A percentile compares a stretch with the other conserved stretches of the same genome.
These are phyloP conservation scores for Osmozyma mogii DNA, from an alignment of 805 yeast genomes.

Conservation along the genomic window DNA sequence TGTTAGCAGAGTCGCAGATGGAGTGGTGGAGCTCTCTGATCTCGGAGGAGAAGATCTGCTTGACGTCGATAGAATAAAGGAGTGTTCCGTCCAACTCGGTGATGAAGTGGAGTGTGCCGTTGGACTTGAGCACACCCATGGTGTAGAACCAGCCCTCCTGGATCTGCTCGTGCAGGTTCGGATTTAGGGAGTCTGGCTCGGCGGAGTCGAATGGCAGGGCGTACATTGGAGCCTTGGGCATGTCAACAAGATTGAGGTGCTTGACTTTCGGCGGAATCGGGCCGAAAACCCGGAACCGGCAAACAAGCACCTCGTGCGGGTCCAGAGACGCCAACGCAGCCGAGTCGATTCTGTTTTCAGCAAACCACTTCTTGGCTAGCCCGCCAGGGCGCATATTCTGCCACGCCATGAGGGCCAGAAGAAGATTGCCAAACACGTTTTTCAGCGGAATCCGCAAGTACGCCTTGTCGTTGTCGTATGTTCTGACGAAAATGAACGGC, in stretches of 20 bases:
- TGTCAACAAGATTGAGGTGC: constrained; percentile 28
- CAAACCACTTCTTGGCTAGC: constrained; percentile 46
- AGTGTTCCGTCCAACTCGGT: constrained; percentile 58
- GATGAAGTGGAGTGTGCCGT: constrained; percentile 54
- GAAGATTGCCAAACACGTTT: constrained; percentile 33
- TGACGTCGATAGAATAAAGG: constrained; percentile 51
- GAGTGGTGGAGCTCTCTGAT: constrained; percentile 58
- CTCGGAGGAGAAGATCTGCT: constrained; percentile 47
- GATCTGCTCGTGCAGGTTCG: constrained; percentile 5
- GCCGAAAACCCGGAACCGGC: constrained; percentile 60
- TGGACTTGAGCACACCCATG: constrained; percentile 60
- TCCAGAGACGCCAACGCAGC: constrained; percentile 14
- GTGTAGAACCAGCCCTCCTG: constrained; percentile 65
- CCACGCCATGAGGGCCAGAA: constrained; percentile 48
- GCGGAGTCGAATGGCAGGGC: not conserved
- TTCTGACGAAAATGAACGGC: constrained; percentile 35
- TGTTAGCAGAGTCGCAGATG: constrained; percentile 50
- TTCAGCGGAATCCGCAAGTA: constrained; percentile 30
- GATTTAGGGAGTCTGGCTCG: constrained; percentile 2
- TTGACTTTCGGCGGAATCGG: constrained; percentile 42
- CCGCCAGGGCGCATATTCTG: constrained; percentile 46
- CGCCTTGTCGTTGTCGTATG: constrained; percentile 30
- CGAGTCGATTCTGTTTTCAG: constrained; percentile 25
- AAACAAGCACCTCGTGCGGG: constrained; percentile 42
- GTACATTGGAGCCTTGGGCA: constrained; percentile 31